Base-by-base conservation (phyloP, 1,284 basidiomycete genomes). In the Neonothopanus nambi region DNA sequence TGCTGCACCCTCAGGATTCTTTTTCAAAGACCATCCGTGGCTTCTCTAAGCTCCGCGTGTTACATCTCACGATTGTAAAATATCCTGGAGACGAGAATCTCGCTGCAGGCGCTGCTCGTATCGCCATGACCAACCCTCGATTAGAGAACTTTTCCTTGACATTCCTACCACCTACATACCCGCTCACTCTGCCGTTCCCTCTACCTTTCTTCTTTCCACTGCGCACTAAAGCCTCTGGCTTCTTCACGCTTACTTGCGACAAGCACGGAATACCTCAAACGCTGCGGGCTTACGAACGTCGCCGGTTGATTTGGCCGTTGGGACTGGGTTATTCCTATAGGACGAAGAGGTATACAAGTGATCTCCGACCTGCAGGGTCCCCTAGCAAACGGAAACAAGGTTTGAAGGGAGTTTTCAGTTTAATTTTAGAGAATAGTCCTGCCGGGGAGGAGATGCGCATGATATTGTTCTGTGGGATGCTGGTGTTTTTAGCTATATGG, bases 391-490 rank as follows among this genome's bases (percentile, higher is more conserved):
- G 66, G 60, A 74, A 68, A 59, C 61, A 57, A 15, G 69, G 71
- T 3, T 49, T 73, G 48, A 57, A 62, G 59, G 76, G 72, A 15
- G 57, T 73, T 36, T 33, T 71, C 23, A 67, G 70, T 48, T 64
- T 89, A 48, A 50, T 85, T 26, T 59, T 80, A 15, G 87, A 88
- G 67, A 72, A 68, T 53, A 82, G 81, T 30, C 68, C 78, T 1
- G 87, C 87, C 11, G 87, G 87, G 1, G 84, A 89, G 63, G 87
- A 89, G 66, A 75, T 79, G 63, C 72, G 87, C 55, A 71, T 87
- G 68, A 72, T 89, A 40, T 46, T 79, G 46, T 80, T 85, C 55
- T 80, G 82, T 58, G 63, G 75, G 46, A 67, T 80, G 53, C 63
- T 89, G 54, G 69, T 83, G 3, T 68, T 72, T 48, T 65, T 87